Evolutionary conservation across 2,329 filamentous ascomycete species (phyloP).

Genomic region (Apiospora malaysiana): DNA sequence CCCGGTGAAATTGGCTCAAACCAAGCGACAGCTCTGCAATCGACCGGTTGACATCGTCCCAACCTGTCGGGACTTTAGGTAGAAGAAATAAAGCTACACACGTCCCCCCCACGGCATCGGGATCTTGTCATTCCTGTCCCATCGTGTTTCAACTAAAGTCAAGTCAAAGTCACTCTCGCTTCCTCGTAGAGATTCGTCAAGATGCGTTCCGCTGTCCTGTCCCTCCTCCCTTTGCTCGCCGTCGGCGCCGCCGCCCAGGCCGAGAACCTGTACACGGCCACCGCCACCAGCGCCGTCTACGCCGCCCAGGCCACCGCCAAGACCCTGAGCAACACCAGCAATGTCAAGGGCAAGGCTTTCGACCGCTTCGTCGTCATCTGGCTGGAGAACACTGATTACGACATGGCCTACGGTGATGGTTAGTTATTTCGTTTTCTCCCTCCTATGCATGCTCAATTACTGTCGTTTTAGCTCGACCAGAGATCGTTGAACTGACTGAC

Average conservation of each 20-base stretch:
- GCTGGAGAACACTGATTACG: conserved; percentile 78
- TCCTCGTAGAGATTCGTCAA: conserved; percentile 23
- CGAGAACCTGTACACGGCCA: conserved; percentile 54
- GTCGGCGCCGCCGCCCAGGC: conserved; percentile 29
- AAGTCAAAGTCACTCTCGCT: conserved; percentile 17
- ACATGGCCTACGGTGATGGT: conserved; percentile 68
- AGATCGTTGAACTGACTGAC: conserved; percentile 23
- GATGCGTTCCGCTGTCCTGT: conserved; percentile 35
- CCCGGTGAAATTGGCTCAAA: not conserved
- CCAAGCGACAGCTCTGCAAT: not conserved
- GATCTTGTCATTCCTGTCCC: not conserved
- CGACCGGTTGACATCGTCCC: not conserved
- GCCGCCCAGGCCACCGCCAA: conserved; percentile 65
- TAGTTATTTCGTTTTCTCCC: conserved; percentile 37
- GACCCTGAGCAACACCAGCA: conserved; percentile 64
- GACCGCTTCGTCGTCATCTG: conserved; percentile 76
- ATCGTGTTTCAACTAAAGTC: not conserved
- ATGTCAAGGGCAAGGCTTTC: conserved; percentile 74
- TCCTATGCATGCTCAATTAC: conserved; percentile 25
- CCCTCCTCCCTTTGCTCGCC: conserved; percentile 32
- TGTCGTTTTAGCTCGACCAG: no score
- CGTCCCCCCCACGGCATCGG: not conserved
- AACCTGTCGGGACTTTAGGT: not conserved
- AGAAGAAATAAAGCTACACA: not conserved
- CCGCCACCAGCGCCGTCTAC: conserved; percentile 54